A percentile compares a stretch with the other conserved stretches of the same genome.
Conservation (phyloP, 1,284 basidiomycete species). For the Erythrobasidium hasegawianum region DNA sequence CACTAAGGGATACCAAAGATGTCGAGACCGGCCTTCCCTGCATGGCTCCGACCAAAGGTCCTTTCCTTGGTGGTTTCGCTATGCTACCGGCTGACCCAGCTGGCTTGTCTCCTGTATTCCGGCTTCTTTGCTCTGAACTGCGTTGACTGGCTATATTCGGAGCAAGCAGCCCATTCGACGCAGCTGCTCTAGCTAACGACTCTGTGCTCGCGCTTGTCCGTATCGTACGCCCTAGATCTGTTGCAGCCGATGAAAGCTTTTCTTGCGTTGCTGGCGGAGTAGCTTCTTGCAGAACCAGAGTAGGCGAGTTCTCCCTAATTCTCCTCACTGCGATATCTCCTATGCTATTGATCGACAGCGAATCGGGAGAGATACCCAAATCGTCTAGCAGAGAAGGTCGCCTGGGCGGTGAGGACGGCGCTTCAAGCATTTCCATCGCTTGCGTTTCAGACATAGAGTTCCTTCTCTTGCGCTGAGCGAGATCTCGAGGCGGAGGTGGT, state of each 20-base stretch:
- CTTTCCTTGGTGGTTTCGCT: no score
- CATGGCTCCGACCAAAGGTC: not conserved
- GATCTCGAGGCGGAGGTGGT: not conserved
- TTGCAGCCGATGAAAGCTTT: no score
- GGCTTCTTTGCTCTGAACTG: not conserved
- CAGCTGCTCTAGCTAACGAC: not conserved
- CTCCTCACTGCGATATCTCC: not conserved
- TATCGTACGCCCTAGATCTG: not conserved
- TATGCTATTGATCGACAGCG: not conserved
- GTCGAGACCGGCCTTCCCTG: constrained; percentile 1
- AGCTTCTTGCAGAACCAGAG: not conserved
- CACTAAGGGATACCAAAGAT: not conserved
- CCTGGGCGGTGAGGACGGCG: not conserved
- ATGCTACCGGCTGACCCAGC: no score
- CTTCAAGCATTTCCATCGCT: not conserved
- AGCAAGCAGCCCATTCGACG: not conserved
- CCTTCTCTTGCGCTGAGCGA: not conserved
- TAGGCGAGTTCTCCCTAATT: not conserved
- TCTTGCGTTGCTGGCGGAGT: not conserved
- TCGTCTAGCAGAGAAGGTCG: not conserved
- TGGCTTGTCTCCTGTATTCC: not conserved
- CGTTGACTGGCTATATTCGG: not conserved
- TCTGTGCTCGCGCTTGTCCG: not conserved
- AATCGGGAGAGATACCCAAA: not conserved
- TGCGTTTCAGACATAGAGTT: not conserved